Evolutionary conservation across 176 grass and related monocot genomes (phyloP).

Genomic region (Canna indica): DNA sequence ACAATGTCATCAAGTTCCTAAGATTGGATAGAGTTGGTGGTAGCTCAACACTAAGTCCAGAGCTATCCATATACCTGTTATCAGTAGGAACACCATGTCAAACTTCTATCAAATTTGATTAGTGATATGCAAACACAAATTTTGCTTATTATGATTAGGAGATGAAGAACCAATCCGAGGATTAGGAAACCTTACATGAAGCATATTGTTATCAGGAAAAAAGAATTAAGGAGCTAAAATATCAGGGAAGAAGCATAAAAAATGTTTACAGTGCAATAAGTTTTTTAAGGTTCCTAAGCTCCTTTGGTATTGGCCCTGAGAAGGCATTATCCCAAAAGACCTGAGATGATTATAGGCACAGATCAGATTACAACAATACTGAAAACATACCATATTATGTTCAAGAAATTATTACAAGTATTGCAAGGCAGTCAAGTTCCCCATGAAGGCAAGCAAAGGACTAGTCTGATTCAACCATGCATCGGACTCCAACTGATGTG

Average conservation of each 20-base stretch:
- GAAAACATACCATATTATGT: background rate
- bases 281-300: constrained; percentile 56
- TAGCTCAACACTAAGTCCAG: constrained; percentile 50
- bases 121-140: too few species aligned
- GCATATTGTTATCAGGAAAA: background rate
- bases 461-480: too few species aligned
- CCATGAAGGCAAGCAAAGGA: constrained; percentile 8
- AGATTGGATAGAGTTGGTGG: constrained; percentile 51
- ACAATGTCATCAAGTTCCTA: constrained; percentile 33
- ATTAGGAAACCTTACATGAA: background rate
- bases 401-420: constrained; percentile 1
- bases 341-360: constrained; percentile 26
- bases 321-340: constrained; percentile 62
- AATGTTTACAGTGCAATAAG: constrained; percentile 40
- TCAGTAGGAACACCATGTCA: background rate
- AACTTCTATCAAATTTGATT: too few species aligned
- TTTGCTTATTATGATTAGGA: too few species aligned
- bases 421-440: constrained; percentile 8
- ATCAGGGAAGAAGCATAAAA: background rate
- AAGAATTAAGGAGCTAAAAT: background rate
- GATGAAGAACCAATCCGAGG: too few species aligned
- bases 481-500: too few species aligned
- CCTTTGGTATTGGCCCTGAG: constrained; percentile 69
- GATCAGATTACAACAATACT: background rate
- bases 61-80: constrained; percentile 59